phyloP scores from a whole-genome alignment of 2,329 filamentous ascomycete species.

The Fusarium denticulatum region DNA sequence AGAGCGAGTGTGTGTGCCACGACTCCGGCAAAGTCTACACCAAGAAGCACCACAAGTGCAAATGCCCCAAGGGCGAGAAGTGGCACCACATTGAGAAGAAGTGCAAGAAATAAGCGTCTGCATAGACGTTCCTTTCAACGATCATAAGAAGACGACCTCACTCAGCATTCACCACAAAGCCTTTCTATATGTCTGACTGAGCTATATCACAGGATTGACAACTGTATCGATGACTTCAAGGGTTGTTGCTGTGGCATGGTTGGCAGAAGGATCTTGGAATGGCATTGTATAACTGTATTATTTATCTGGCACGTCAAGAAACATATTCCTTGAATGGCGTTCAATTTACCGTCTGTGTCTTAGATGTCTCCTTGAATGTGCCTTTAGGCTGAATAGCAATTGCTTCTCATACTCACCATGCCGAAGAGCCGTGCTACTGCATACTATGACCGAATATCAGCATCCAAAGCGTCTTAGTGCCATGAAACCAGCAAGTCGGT shows the following conservation, averaged over 20 bases:
- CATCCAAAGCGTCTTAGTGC: background rate
- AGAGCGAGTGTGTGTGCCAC: constrained; percentile 11
- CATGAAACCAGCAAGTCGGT: background rate
- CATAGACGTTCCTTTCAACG: background rate
- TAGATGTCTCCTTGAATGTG: accelerated
- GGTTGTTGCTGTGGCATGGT: accelerated
- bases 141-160: too few species aligned
- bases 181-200: too few species aligned
- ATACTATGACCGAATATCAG: background rate
- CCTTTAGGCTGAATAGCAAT: background rate
- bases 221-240: accelerated
- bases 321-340: accelerated
- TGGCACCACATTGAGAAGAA: constrained; percentile 19
- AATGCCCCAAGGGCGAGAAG: constrained; percentile 27
- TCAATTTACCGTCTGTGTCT: background rate
- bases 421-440: background rate
- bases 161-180: too few species aligned
- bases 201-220: accelerated
- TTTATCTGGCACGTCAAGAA: background rate
- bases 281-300: accelerated
- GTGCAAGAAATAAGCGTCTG: constrained; percentile 9
- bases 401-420: background rate
- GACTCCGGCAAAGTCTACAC: constrained; percentile 15
- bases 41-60: constrained; percentile 18
- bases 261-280: background rate